Base-by-base conservation (phyloP, 2,329 filamentous ascomycete genomes). In the Beauveria bassiana region DNA sequence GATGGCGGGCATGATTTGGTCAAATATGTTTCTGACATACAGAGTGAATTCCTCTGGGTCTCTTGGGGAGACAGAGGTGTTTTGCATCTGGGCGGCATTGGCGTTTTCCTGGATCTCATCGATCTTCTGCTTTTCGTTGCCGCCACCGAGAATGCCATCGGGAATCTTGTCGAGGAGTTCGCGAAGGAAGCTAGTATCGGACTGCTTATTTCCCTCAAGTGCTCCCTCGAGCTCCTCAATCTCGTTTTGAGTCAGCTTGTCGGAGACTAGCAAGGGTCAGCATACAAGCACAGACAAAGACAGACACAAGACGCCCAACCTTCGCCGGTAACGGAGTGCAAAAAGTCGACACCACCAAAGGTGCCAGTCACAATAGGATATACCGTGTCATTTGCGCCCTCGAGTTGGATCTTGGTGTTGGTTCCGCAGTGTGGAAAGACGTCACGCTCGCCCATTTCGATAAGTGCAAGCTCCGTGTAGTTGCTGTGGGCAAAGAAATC, bases 401-500 rank as follows among this genome's bases (percentile, higher is more conserved):
- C 78, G 31, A 97, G 80, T 51, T 84, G 78, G 31, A 96, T 78
- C 69, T 79, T 78, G n/a, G 91, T 91, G 68, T 84, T 77, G 62
- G 86, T 81, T 42, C 93, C 93, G 60, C 95, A 90, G 70, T 96
- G 92, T 28, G 93, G 91, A 73, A 97, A 97, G 63, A 96, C 92
- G 65, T 87, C 90, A 73, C 91, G 89, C 16, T 90, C 89, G 46
- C 87, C 87, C 78, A 83, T 91, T 70, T 95, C 90, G 31, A 87
- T 83, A 31, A 95, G 79, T 5, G 83, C 87, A 63, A 93, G 81
- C 73, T 95, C 90, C 68, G 86, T 87, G 74, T 93, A 95, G 74
- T 93, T 97, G 72, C 91, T 96, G 76, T 97, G 93, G 18, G 93
- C 93, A 59, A 92, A 87, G 77, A 88, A 98, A 72, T 97, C 93